These are phyloP conservation scores for Arthrobotrys iridis DNA, from an alignment of 2,329 filamentous ascomycete species.

Conservation along the genomic window DNA sequence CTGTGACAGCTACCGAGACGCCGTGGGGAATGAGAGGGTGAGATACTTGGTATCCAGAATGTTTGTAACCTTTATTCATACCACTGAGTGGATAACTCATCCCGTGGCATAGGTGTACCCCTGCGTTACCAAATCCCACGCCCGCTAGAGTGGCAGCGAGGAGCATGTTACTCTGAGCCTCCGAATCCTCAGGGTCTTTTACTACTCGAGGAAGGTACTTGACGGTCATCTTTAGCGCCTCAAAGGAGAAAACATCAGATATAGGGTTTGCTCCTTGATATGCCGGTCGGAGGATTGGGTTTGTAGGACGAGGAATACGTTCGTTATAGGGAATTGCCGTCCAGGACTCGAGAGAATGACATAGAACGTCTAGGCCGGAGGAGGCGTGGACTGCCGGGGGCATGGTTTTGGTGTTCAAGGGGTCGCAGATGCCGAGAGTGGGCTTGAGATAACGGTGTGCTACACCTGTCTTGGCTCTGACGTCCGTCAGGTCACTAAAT, in stretches of 20 bases:
- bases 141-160: conserved; percentile 92
- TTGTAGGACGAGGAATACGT: conserved; percentile 81
- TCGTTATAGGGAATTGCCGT: conserved; percentile 95
- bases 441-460: conserved; percentile 96
- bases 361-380: conserved; percentile 92
- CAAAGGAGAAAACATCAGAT: conserved; percentile 93
- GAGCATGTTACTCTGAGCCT: conserved; percentile 95
- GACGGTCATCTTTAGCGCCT: conserved; percentile 81
- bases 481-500: conserved; percentile 77
- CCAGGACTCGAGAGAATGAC: conserved; percentile 95
- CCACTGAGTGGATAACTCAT: conserved; percentile 98
- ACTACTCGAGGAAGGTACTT: conserved; percentile 92
- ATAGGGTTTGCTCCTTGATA: conserved; percentile 99
- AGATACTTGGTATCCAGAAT: conserved; percentile 82
- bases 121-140: conserved; percentile 96
- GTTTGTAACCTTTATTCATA: conserved; percentile 85
- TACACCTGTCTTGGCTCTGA: conserved; percentile 92
- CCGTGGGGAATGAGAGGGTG: conserved; percentile 90
- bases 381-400: conserved; percentile 90
- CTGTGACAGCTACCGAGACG: conserved; percentile 60
- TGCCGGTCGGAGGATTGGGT: conserved; percentile 88
- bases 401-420: conserved; percentile 93
- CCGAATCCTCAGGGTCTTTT: conserved; percentile 85
- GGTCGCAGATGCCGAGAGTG: conserved; percentile 84
- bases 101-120: conserved; percentile 87